These are phyloP conservation scores for Emergomyces africanus DNA, from an alignment of 2,329 filamentous ascomycete species.

Conservation along the genomic window DNA sequence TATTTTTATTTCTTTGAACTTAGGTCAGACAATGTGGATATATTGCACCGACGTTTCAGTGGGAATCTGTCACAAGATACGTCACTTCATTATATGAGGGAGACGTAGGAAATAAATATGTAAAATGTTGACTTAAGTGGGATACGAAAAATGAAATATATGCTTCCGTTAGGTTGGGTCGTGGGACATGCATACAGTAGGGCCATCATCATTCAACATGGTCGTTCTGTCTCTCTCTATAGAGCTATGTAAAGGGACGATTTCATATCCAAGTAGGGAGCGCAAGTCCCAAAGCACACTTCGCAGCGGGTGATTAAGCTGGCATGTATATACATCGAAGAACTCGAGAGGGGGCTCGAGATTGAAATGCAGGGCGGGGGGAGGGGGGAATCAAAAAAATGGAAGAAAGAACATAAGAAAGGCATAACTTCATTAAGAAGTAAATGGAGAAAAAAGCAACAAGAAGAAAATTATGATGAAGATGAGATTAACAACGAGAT, in stretches of 20 bases:
- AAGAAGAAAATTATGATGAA: no score
- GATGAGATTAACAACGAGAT: not conserved
- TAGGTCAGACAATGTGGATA: no score
- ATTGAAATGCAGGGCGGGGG: no score
- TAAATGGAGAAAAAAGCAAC: not conserved
- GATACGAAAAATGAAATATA: no score
- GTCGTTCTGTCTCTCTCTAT: not conserved
- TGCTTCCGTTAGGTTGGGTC: no score
- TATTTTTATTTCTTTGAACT: no score
- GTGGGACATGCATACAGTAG: no score
- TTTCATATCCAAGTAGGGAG: not conserved
- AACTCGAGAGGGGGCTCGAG: not conserved
- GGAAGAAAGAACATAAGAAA: not conserved
- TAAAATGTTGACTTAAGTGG: no score
- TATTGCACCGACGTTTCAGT: no score
- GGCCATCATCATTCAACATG: not conserved
- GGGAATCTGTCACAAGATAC: no score
- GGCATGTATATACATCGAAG: not conserved
- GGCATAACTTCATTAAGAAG: not conserved
- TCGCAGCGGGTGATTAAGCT: not conserved
- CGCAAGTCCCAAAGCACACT: not conserved
- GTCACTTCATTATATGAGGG: no score
- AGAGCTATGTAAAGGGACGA: not conserved
- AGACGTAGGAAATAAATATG: no score
- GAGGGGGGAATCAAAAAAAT: not conserved